These are phyloP conservation scores for Fusarium circinatum DNA, from an alignment of 2,329 filamentous ascomycete genomes.

Conservation along the genomic window DNA sequence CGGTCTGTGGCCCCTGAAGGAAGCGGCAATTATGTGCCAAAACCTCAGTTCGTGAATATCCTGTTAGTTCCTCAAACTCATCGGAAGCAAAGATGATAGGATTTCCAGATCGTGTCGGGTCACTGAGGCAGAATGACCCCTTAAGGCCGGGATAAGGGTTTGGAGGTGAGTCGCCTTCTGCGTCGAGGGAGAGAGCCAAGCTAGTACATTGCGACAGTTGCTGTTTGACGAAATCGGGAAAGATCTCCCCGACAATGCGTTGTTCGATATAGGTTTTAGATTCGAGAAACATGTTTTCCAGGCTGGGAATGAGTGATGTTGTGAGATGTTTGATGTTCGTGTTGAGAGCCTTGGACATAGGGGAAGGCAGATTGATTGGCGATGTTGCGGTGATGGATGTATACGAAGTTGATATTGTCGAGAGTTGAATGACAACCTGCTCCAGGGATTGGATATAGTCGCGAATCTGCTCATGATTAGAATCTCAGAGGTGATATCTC, in stretches of 20 bases:
- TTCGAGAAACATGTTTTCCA: slow-evolving; percentile 57
- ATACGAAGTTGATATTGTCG: slow-evolving; percentile 56
- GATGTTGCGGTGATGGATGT: slow-evolving; percentile 55
- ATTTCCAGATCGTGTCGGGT: slow-evolving; percentile 61
- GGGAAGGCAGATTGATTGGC: slow-evolving; percentile 55
- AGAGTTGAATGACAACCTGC: slow-evolving; percentile 53
- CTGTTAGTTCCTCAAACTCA: slow-evolving; percentile 62
- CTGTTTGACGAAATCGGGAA: slow-evolving; percentile 63
- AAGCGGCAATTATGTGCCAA: slow-evolving; percentile 62
- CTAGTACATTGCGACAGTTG: slow-evolving; percentile 60
- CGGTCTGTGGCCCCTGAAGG: slow-evolving; percentile 60
- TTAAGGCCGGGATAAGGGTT: slow-evolving; percentile 64
- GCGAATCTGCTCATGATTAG: slow-evolving; percentile 49
- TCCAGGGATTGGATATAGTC: slow-evolving; percentile 58
- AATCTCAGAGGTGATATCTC: not conserved
- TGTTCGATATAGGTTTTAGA: slow-evolving; percentile 57
- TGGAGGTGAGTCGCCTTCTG: slow-evolving; percentile 42
- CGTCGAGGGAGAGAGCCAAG: slow-evolving; percentile 54
- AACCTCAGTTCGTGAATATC: slow-evolving; percentile 58
- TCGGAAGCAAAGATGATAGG: slow-evolving; percentile 62
- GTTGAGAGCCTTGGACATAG: slow-evolving; percentile 54
- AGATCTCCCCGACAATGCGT: slow-evolving; percentile 57
- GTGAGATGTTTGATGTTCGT: slow-evolving; percentile 59
- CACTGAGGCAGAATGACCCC: slow-evolving; percentile 67
- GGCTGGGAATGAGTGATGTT: slow-evolving; percentile 55